These are phyloP conservation scores for Colletotrichum sp. DNA, from an alignment of 2,329 filamentous ascomycete species.

Conservation along the genomic window DNA sequence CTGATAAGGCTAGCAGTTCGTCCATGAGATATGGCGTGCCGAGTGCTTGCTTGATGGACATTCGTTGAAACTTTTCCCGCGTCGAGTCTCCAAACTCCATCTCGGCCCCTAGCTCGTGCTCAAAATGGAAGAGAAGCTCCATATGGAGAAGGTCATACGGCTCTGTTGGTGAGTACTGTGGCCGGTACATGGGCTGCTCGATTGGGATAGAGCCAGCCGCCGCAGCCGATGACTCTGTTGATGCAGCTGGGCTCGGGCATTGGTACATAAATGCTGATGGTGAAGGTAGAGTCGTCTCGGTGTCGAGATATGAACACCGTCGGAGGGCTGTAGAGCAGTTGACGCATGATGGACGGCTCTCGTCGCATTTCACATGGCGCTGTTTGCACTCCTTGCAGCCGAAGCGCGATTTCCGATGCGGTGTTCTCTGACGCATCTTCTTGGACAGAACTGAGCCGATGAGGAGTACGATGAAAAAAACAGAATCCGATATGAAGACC, in stretches of 20 bases:
- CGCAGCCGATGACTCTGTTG: not conserved
- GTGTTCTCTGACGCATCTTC: conserved; percentile 1
- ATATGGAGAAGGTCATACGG: not conserved
- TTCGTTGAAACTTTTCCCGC: not conserved
- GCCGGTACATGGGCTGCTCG: not conserved
- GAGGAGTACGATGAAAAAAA: not conserved
- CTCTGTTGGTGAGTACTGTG: not conserved
- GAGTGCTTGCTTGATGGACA: not conserved
- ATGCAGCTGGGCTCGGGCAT: not conserved
- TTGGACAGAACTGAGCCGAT: not conserved
- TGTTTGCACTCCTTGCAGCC: conserved; percentile 45
- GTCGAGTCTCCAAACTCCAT: not conserved
- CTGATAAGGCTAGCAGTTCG: conserved; percentile 49
- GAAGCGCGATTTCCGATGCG: conserved; percentile 43
- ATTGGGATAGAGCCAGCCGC: not conserved
- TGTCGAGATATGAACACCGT: conserved; percentile 34
- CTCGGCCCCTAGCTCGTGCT: not conserved
- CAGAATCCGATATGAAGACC: not conserved
- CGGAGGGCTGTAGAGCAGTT: conserved; percentile 43
- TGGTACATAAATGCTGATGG: not conserved
- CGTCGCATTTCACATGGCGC: conserved; percentile 48
- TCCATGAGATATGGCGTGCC: conserved; percentile 51
- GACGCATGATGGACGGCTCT: conserved; percentile 41
- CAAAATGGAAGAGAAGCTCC: conserved; percentile 4
- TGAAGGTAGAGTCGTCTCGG: not conserved